Percentiles rank a stretch among this genome's conserved stretches.
phyloP scores from a whole-genome alignment of 345 rosid genomes.

The Eucalyptus coolabah region DNA sequence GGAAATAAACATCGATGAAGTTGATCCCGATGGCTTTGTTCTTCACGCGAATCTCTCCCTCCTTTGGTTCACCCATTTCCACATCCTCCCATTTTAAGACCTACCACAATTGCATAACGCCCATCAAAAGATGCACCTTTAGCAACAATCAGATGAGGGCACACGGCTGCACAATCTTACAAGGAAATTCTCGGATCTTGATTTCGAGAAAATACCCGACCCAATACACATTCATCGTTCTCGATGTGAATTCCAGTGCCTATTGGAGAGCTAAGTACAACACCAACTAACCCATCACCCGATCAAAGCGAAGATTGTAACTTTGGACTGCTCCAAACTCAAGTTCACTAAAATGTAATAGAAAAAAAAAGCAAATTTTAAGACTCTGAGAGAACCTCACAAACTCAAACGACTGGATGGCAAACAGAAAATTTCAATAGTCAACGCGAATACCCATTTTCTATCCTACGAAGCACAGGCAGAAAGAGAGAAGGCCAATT shows the following conservation, averaged over 20 bases:
- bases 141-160: neutral
- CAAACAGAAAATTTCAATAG: neutral
- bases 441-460: neutral
- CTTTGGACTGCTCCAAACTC: neutral
- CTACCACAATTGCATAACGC: slow-evolving; percentile 8
- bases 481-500: neutral
- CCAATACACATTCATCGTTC: neutral
- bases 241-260: neutral
- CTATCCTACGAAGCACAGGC: neutral
- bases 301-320: neutral
- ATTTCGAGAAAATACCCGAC: neutral
- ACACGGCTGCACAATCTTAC: neutral
- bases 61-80: slow-evolving; percentile 73
- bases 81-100: slow-evolving; percentile 92
- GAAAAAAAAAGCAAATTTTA: neutral
- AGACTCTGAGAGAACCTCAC: neutral
- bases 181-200: neutral
- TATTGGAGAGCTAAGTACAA: neutral
- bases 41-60: slow-evolving; percentile 75
- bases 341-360: neutral
- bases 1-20: slow-evolving; percentile 73
- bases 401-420: neutral
- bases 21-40: slow-evolving; percentile 83
- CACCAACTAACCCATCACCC: neutral
- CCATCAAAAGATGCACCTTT: neutral